phyloP scores from a whole-genome alignment of 1,284 basidiomycete genomes.

The Acaromyces ingoldii region DNA sequence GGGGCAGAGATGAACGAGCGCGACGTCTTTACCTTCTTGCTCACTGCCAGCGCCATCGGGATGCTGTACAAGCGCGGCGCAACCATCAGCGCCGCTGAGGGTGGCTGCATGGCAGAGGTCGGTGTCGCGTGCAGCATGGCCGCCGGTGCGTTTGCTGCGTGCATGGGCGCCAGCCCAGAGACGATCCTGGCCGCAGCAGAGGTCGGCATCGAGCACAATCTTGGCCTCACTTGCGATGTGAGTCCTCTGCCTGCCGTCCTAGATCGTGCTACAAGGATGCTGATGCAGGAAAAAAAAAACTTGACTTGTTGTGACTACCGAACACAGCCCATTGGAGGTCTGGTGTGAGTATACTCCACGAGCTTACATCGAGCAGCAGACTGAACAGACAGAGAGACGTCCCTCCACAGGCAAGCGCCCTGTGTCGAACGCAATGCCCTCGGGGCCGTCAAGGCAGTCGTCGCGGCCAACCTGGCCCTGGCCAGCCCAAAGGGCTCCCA shows the following conservation, averaged over 20 bases:
- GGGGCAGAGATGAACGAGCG: too few relatives aligned
- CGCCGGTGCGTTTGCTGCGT: slow-evolving; percentile 84
- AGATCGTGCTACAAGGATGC: too few relatives aligned
- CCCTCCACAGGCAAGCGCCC: too few relatives aligned
- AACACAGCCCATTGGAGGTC: too few relatives aligned
- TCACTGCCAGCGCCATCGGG: slow-evolving; percentile 78
- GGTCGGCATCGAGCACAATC: slow-evolving; percentile 67
- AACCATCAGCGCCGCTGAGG: slow-evolving; percentile 88
- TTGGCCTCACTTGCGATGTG: slow-evolving; percentile 43
- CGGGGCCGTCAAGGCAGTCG: slow-evolving; percentile 59
- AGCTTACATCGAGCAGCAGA: too few relatives aligned
- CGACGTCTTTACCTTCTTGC: slow-evolving; percentile 75
- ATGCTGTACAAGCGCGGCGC: slow-evolving; percentile 97
- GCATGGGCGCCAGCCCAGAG: slow-evolving; percentile 53
- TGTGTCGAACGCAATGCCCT: slow-evolving; percentile 76
- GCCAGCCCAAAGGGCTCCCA: slow-evolving; percentile 75
- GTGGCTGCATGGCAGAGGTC: slow-evolving; percentile 34
- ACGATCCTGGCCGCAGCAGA: slow-evolving; percentile 73
- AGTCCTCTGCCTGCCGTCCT: slow-evolving; percentile 14
- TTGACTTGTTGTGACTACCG: too few relatives aligned
- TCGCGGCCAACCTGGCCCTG: slow-evolving; percentile 81
- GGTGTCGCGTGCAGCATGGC: slow-evolving; percentile 83
- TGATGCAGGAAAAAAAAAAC: too few relatives aligned
- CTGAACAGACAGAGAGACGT: too few relatives aligned
- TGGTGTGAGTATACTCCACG: too few relatives aligned